Base-by-base conservation (phyloP, 2,329 filamentous ascomycete genomes). In the Pseudocercospora cruenta region DNA sequence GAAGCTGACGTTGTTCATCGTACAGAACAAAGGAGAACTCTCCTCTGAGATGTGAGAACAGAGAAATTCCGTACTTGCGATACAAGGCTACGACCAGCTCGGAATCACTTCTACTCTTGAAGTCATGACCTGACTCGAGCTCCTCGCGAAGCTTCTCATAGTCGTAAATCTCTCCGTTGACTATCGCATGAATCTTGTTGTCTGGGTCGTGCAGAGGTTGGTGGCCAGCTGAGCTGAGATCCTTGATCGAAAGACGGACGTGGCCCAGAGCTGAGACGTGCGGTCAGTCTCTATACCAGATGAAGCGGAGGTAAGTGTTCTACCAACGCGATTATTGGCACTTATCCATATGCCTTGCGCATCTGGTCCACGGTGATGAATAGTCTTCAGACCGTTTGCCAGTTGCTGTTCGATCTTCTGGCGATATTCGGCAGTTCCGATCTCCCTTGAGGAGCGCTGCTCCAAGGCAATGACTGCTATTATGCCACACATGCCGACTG, bases 131-230 rank as follows among this genome's bases (percentile, higher is more conserved):
- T 16, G 61, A 16, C n/a, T 71, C 63, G 21, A 82, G 73, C 10
- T 79, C 70, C 6, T 69, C 70, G 24, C 83, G 79, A 12, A 85
- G 78, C 10, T 74, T 70, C 58, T 86, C 82, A 64, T 82, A 79
- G 70, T 85, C 83, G 72, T 88, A 88, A n/a, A 88, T 79, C 72
- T 88, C 86, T 28, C 86, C 86, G 65, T 86, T 87, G 24, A 88
- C 83, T n/a, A 88, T 81, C 1, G 84, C 85, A 71, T 87, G 85
- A 19, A 88, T 77, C 9, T 64, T 69, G 49, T 59, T 59, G 19
- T 68, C 60, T 7, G 67, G 47, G 14, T 63, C 65, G 60, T 77
- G 73, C 39, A 77, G 73, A 5, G 85, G 85, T 68, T 86, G 85
- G 4, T 74, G 71, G 1, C 82, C 85, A n/a, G 75, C 74, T 0